Evolutionary conservation across 2,329 filamentous ascomycete genomes (phyloP).

Genomic region (Botrytis porri): DNA sequence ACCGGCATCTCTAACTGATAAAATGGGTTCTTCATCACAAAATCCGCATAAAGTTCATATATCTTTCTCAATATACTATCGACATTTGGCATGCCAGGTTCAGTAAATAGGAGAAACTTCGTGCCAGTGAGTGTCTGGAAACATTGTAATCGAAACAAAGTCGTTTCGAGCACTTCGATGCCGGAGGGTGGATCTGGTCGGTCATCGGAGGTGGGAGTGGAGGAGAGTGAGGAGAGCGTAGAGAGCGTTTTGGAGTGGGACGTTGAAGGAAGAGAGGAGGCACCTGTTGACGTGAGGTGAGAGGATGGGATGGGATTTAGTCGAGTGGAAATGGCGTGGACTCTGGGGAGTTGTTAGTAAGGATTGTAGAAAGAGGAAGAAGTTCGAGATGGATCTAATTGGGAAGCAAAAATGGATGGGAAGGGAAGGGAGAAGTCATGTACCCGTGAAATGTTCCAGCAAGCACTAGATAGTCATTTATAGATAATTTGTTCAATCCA

Average conservation of each 20-base stretch:
- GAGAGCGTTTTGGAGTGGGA: slow-evolving; percentile 66
- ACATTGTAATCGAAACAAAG: slow-evolving; percentile 92
- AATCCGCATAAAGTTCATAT: slow-evolving; percentile 94
- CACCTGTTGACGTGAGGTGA: not conserved
- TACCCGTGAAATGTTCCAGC: slow-evolving; percentile 97
- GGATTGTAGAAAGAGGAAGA: not conserved
- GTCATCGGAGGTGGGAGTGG: slow-evolving; percentile 48
- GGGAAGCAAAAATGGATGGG: slow-evolving; percentile 27
- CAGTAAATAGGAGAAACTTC: slow-evolving; percentile 95
- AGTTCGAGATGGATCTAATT: not conserved
- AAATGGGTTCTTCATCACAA: slow-evolving; percentile 99
- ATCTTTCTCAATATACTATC: slow-evolving; percentile 79
- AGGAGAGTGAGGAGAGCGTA: slow-evolving; percentile 49
- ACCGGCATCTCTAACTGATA: slow-evolving; percentile 98
- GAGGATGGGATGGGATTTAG: slow-evolving; percentile 17
- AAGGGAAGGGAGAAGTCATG: slow-evolving; percentile 45
- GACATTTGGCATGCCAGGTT: slow-evolving; percentile 69
- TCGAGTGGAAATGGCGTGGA: slow-evolving; percentile 57
- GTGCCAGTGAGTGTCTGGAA: slow-evolving; percentile 92
- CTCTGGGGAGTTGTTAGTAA: slow-evolving; percentile 42
- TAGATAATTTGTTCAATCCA: slow-evolving; percentile 80
- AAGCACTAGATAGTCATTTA: slow-evolving; percentile 95
- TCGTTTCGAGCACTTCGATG: slow-evolving; percentile 88
- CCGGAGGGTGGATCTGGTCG: slow-evolving; percentile 69
- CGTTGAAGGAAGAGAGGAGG: slow-evolving; percentile 40